Evolutionary conservation across 1,284 basidiomycete genomes (phyloP), one percentile per base, ranked within the genome.

Genomic region (Rhodotorula sp.): DNA sequence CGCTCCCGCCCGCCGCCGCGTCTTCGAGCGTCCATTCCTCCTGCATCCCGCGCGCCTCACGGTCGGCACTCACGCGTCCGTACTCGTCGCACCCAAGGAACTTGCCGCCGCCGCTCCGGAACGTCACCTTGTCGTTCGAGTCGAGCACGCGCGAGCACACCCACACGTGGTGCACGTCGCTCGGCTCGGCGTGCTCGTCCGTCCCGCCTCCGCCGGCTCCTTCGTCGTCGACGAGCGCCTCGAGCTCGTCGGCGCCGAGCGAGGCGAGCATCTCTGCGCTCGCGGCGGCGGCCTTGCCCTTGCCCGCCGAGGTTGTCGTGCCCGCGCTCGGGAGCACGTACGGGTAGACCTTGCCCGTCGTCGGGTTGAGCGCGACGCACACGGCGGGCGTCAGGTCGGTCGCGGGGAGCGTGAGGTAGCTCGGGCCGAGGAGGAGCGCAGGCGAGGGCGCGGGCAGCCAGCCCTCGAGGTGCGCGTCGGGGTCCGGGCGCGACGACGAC

Each of bases 91-190:
- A 90, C 23, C 90, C 92, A 60, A 94, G 82, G 80, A 92, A 94
- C 80, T 92, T 92, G 25, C 91, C 91, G 79, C 91, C 90, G 17
- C 91, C 90, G 49, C 90, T 90, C 27, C 92, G 87, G 67, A 93
- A 82, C 78, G 93, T 94, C 78, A 93, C 86, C 27, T 90, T 92
- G 62, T 78, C 74, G 14, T 87, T 80, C 41, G 91, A 88, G 48
- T 92, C 90, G 64, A 91, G 87, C 70, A 97, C 86, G 76, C 92
- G 85, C 54, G 91, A 89, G 65, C 87, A 86, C 70, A 97, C 89
- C 93, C 93, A 90, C 70, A 97, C 89, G 81, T 94, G 89, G 65
- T 91, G 84, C 72, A 94, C 87, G 68, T 93, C 91, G 0, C 86
- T 87, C 17, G 91, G 91, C 44, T 63, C 62, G 52, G 45, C 17